phyloP scores from a whole-genome alignment of 108 stramenopile species.

The Mediolabrus comicus region DNA sequence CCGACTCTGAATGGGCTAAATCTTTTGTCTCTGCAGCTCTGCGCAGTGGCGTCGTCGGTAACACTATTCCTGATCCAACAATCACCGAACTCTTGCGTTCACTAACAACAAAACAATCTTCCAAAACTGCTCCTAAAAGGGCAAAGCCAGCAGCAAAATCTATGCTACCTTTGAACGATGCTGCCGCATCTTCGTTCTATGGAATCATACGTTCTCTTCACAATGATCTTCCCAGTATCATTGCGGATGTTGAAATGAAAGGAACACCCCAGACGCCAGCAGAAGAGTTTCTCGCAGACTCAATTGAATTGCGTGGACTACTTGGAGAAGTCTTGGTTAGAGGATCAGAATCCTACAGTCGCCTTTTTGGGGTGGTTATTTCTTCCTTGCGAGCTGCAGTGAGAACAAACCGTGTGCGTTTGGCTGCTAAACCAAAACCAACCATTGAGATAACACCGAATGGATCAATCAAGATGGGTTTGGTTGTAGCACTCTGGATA shows the following conservation, averaged over 20 bases:
- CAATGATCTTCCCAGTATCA: slow-evolving; percentile 34
- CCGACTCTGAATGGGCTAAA: slow-evolving; percentile 42
- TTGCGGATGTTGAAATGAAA: not conserved
- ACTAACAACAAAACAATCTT: slow-evolving; percentile 12
- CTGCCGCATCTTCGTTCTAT: slow-evolving; percentile 58
- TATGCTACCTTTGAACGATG: slow-evolving; percentile 38
- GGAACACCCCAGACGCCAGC: slow-evolving; percentile 28
- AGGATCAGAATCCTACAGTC: slow-evolving; percentile 50
- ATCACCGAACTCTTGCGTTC: slow-evolving; percentile 30
- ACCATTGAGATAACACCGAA: slow-evolving; percentile 44
- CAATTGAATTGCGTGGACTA: slow-evolving; percentile 64
- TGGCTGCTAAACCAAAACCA: slow-evolving; percentile 37
- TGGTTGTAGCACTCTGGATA: slow-evolving; percentile 45
- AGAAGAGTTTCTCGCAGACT: slow-evolving; percentile 41
- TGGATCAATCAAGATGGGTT: slow-evolving; percentile 45
- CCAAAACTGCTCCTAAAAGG: not conserved
- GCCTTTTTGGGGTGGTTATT: slow-evolving; percentile 43
- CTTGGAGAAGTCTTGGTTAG: slow-evolving; percentile 58
- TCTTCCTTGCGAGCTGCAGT: slow-evolving; percentile 48
- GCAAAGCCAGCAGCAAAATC: not conserved
- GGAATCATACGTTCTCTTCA: slow-evolving; percentile 59
- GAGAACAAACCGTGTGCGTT: slow-evolving; percentile 34
- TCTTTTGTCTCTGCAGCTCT: slow-evolving; percentile 30
- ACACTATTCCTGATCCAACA: slow-evolving; percentile 31
- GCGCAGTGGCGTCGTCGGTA: slow-evolving; percentile 18